phyloP scores from a whole-genome alignment of 352 stramenopile genomes.

The Aphanomyces stellatus region DNA sequence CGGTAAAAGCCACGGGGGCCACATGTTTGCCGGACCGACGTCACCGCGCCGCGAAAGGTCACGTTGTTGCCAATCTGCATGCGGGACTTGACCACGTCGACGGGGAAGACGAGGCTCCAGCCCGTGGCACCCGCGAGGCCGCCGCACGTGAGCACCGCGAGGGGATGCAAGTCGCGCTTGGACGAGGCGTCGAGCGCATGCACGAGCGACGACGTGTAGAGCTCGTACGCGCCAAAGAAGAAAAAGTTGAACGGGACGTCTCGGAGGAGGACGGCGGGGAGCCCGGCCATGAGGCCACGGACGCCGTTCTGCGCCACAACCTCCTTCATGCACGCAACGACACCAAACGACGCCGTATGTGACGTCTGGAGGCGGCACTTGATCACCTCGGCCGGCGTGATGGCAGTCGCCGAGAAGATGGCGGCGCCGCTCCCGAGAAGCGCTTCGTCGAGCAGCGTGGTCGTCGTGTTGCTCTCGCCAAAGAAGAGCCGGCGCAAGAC shows the following conservation, averaged over 20 bases:
- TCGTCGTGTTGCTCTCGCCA: constrained; percentile 48
- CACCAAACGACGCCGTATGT: constrained; percentile 52
- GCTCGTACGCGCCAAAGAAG: constrained; percentile 83
- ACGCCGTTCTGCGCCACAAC: constrained; percentile 53
- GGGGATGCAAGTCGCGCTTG: constrained; percentile 64
- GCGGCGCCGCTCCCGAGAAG: constrained; percentile 69
- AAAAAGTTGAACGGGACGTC: constrained; percentile 87
- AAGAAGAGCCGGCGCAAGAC: constrained; percentile 55
- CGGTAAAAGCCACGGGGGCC: constrained; percentile 72
- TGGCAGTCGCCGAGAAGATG: constrained; percentile 79
- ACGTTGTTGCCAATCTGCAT: constrained; percentile 48
- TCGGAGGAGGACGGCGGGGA: constrained; percentile 69
- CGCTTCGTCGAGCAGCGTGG: constrained; percentile 61
- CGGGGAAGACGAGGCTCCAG: constrained; percentile 81
- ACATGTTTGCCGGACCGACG: constrained; percentile 46
- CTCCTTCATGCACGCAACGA: constrained; percentile 56
- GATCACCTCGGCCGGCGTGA: constrained; percentile 78
- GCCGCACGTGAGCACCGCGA: constrained; percentile 61
- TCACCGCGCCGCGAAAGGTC: constrained; percentile 34
- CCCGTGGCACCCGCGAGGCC: constrained; percentile 67
- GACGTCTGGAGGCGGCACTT: constrained; percentile 80
- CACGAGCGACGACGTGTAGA: constrained; percentile 49
- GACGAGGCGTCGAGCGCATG: constrained; percentile 34
- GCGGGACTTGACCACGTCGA: constrained; percentile 73
- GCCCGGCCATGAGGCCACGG: constrained; percentile 57